phyloP scores from a whole-genome alignment of 495 filamentous ascomycete genomes.

The Hypoxylon perforatum region DNA sequence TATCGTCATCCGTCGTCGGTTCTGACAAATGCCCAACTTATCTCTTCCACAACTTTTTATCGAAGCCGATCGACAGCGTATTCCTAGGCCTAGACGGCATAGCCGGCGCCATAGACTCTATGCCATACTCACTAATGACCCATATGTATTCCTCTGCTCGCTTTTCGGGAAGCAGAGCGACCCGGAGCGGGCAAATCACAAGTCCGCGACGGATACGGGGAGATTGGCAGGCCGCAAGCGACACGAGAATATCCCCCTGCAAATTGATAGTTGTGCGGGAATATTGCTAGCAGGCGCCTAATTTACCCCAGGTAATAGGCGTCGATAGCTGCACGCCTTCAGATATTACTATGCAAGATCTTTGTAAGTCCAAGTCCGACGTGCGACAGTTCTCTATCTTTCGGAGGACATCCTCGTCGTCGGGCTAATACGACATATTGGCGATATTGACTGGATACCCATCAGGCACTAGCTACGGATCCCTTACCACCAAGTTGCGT shows the following conservation, averaged over 20 bases:
- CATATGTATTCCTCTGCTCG: constrained; percentile 5
- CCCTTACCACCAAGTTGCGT: constrained; percentile 16
- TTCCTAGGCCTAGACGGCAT: constrained; percentile 23
- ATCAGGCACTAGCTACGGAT: constrained; percentile 8
- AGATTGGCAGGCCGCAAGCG: constrained; percentile 20
- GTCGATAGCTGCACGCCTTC: constrained; percentile 32
- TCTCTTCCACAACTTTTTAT: constrained; percentile 14
- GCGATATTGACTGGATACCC: constrained; percentile 17
- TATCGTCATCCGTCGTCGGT: constrained; percentile 19
- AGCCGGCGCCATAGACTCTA: constrained; percentile 23
- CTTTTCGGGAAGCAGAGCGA: constrained; percentile 4
- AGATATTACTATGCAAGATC: constrained; percentile 5
- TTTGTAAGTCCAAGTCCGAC: constrained; percentile 24
- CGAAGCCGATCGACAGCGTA: constrained; percentile 21
- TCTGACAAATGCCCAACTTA: constrained; percentile 32
- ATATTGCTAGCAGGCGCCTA: constrained; percentile 18
- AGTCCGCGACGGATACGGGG: constrained; percentile 27
- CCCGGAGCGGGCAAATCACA: constrained; percentile 28
- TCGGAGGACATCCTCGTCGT: constrained; percentile 12
- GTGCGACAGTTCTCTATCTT: constrained; percentile 6
- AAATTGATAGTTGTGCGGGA: constrained; percentile 21
- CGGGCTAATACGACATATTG: constrained; percentile 16
- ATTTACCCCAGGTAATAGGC: constrained; percentile 11
- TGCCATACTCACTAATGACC: constrained; percentile 12
- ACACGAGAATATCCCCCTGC: constrained; percentile 16